Evolutionary conservation across 495 filamentous ascomycete species (phyloP), one percentile per base, ranked within the genome.

Genomic region (Trichoderma asperelloides): DNA sequence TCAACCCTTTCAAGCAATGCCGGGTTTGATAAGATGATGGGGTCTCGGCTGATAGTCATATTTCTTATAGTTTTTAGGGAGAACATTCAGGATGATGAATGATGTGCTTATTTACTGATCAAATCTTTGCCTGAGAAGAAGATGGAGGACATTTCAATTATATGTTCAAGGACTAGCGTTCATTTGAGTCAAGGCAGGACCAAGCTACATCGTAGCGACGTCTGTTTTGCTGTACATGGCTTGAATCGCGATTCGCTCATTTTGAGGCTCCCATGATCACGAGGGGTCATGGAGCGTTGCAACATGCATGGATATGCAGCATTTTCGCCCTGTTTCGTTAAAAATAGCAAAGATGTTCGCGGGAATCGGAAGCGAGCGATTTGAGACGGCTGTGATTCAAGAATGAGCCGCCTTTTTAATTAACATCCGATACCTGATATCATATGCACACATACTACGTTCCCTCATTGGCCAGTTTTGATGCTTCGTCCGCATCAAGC

Each of bases 1-100:
- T 81, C 78, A 18, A 80, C 74, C 57, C 78, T 80, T 16, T 63
- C 62, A 0, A 78, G 68, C 41, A 45, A 12, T 45, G 4, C 18
- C 4, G 41, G 41, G 41, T 45, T 18, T 18, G 11, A 45, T 11
- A 45, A 6, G 18, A 6, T 45, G 11, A 45, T 18, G 18, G 5
- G 9, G 2, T 45, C 11, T 6, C 16, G 41, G 12, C 41, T 45
- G 41, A 45, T 3, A 5, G 13, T 45, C 41, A 45, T 45, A 15
- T 45, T 45, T 12, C 18, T 18, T 15, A 12, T 45, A 45, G 41
- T n/a, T n/a, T n/a, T n/a, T n/a, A 16, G 1, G 41, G 13, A 12
- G 41, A 45, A 12, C 12, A 12, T 6, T 45, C 12, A 2, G 1
- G 12, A 2, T 45, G 2, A 45, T 45, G 41, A 11, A 45, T 4